Conservation (phyloP, 495 filamentous ascomycete genomes). For the Poronia punctata region DNA sequence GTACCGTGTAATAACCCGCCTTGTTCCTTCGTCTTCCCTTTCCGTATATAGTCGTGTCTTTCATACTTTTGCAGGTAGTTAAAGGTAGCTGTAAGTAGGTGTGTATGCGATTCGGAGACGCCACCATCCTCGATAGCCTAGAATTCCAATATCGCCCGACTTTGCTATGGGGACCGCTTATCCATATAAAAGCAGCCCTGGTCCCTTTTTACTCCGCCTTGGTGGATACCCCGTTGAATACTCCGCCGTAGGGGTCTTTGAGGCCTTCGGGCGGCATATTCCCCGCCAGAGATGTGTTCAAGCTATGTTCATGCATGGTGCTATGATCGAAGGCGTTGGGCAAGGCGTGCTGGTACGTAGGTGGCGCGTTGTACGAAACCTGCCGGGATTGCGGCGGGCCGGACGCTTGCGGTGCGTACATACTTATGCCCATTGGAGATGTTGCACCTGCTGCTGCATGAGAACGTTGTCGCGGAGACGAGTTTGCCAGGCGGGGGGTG, state of each 20-base stretch:
- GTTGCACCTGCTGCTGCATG: conserved; percentile 19
- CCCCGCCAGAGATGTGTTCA: conserved; percentile 21
- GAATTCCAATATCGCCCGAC: too few relatives aligned
- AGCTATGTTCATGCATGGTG: conserved; percentile 21
- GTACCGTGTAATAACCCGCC: too few relatives aligned
- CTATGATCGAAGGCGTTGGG: conserved; percentile 25
- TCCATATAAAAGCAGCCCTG: too few relatives aligned
- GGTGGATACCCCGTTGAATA: conserved; percentile 7
- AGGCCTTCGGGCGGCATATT: conserved; percentile 24
- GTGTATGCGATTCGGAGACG: too few relatives aligned
- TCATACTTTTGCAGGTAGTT: too few relatives aligned
- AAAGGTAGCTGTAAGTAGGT: too few relatives aligned
- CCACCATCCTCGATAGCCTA: too few relatives aligned
- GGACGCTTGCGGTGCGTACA: conserved; percentile 24
- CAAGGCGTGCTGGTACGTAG: conserved; percentile 20
- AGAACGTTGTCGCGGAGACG: conserved; percentile 21
- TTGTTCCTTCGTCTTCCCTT: too few relatives aligned
- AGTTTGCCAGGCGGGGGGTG: conserved; percentile 22
- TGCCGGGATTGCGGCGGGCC: conserved; percentile 23
- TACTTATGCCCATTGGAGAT: conserved; percentile 25
- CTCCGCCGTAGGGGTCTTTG: conserved; percentile 17
- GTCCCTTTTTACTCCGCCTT: conserved; percentile 10
- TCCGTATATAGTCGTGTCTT: too few relatives aligned
- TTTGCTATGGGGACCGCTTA: too few relatives aligned
- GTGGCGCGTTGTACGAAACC: conserved; percentile 24